Percentiles rank a stretch among this genome's conserved stretches.
These are phyloP conservation scores for Starmerella apicola DNA, from an alignment of 805 yeast species.

Conservation along the genomic window DNA sequence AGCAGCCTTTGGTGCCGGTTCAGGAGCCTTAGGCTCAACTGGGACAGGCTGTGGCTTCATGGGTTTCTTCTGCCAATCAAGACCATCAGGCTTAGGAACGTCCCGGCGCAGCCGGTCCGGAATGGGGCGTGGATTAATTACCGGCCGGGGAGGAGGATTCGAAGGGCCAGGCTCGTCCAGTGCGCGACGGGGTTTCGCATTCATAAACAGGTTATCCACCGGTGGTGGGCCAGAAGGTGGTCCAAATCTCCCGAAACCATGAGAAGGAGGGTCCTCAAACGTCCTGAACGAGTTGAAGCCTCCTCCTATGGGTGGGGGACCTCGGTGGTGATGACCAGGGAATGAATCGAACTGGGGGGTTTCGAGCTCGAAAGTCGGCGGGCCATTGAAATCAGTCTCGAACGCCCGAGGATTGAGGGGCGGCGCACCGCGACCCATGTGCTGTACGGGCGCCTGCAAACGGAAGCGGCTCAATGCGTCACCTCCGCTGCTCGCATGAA, in stretches of 20 bases:
- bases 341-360: not conserved
- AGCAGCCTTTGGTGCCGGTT: not conserved
- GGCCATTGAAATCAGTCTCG: conserved; percentile 2
- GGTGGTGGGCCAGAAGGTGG: not conserved
- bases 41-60: too few relatives aligned
- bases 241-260: not conserved
- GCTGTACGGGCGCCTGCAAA: conserved; percentile 3
- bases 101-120: conserved; percentile 8
- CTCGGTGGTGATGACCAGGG: not conserved
- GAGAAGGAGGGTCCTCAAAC: not conserved
- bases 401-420: conserved; percentile 9
- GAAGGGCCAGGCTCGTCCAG: conserved; percentile 1
- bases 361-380: not conserved
- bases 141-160: not conserved
- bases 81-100: not conserved
- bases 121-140: conserved; percentile 1
- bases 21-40: too few relatives aligned
- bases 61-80: too few relatives aligned
- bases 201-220: conserved; percentile 1
- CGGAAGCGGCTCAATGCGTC: conserved; percentile 20
- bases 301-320: too few relatives aligned
- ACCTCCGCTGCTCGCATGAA: conserved; percentile 5
- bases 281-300: not conserved
- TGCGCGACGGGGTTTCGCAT: conserved; percentile 1
- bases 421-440: conserved; percentile 10